Base-by-base conservation (phyloP, 1,284 basidiomycete genomes). In the Rhodotorula sp. region DNA sequence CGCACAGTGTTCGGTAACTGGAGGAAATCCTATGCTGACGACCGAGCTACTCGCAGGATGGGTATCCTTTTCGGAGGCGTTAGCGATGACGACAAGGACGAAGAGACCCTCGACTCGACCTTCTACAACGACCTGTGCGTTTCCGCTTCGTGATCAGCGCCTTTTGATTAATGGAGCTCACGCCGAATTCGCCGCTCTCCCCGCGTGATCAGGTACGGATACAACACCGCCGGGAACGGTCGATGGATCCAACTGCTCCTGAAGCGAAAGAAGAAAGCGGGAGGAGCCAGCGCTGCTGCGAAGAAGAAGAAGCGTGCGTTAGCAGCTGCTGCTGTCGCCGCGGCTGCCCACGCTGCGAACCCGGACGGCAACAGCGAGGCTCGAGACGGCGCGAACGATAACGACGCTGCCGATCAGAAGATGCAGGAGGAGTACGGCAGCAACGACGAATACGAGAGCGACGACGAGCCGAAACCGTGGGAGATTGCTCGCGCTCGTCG, bases 31-130 rank as follows among this genome's bases (percentile, higher is more conserved):
- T 43, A 59, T 21, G 8, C 14, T 5, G 19, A 23, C 64, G 14
- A 26, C 38, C 0, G 23, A 50, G 23, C n/a, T 5, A 19, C 45
- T 34, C 12, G 23, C 58, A 80, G 83, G 38, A 89, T 87, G 78
- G 93, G 92, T 1, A 84, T 97, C 2, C 81, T 95, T 62, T 97
- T 97, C 78, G 94, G 93, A 19, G 94, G 94, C 8, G 94, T 97
- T 0, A 90, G 89, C 10, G 94, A 97, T 77, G 90, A 93, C 71
- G 94, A 97, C 78, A 88, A 85, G 43, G 86, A 87, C 69, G 94
- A 97, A 79, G 94, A 97, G 79, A 89, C 87, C 2, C 81, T 97
- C 77, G 90, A 93, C 71, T 91, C 89, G 74, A 84, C 89, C 1
- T 94, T 94, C 79, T 90, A 89, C 83, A 92, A 92, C 72, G 92